Conservation (phyloP, 257 asterid genomes). For the Plantago elongata region DNA sequence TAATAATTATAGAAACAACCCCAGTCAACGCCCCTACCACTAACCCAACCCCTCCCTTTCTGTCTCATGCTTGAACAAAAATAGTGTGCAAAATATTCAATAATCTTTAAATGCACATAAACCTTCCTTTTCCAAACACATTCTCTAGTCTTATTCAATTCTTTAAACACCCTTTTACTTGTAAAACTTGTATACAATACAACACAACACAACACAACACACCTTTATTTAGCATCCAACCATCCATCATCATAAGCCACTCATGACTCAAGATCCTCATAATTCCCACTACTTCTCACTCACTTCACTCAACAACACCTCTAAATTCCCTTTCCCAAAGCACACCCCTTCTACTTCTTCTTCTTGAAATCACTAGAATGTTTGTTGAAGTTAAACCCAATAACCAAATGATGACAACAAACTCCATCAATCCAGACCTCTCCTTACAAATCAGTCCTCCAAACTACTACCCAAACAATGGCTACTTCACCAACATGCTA, state of each 20-base stretch:
- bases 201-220: too few species aligned
- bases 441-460: slow-evolving; percentile 59
- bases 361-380: slow-evolving; percentile 11
- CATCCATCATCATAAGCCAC: slow-evolving; percentile 58
- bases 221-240: neutral
- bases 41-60: too few species aligned
- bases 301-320: neutral
- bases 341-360: neutral
- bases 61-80: too few species aligned
- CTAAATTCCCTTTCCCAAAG: slow-evolving; percentile 7
- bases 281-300: neutral
- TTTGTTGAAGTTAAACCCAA: slow-evolving; percentile 22
- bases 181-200: neutral
- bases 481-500: slow-evolving; percentile 24
- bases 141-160: neutral
- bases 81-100: neutral
- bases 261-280: slow-evolving; percentile 44
- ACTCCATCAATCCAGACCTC: slow-evolving; percentile 57
- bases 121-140: neutral
- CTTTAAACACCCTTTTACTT: neutral
- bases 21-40: slow-evolving; percentile 4
- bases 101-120: neutral
- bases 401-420: slow-evolving; percentile 30
- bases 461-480: neutral
- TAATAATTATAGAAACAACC: neutral